Conservation (phyloP, 2,329 filamentous ascomycete genomes). For the Fusarium piperis region DNA sequence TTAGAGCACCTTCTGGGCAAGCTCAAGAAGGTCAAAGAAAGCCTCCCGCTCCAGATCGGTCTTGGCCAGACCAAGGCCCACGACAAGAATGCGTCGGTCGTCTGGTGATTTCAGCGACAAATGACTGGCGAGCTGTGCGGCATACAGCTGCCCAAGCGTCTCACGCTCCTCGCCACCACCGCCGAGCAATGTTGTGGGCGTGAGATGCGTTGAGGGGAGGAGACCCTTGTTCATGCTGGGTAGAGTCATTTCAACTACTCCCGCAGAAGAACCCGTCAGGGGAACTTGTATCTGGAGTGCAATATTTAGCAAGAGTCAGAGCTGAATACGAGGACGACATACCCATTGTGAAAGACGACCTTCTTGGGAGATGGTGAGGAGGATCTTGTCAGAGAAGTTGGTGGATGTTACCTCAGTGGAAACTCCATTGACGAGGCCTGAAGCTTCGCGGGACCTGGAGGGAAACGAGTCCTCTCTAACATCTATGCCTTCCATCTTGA, state of each 20-base stretch:
- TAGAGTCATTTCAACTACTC: slow-evolving; percentile 68
- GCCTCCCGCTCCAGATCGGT: slow-evolving; percentile 62
- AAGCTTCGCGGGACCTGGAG: slow-evolving; percentile 67
- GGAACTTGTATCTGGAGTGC: slow-evolving; percentile 76
- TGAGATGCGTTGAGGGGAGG: slow-evolving; percentile 83
- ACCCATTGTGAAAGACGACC: slow-evolving; percentile 94
- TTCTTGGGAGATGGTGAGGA: slow-evolving; percentile 88
- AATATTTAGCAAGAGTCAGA: background rate
- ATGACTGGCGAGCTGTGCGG: slow-evolving; percentile 86
- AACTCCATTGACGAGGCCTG: slow-evolving; percentile 72
- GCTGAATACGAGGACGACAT: background rate
- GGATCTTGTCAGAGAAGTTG: slow-evolving; percentile 87
- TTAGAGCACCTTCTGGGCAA: slow-evolving; percentile 65
- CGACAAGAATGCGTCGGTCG: slow-evolving; percentile 67
- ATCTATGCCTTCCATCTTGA: slow-evolving; percentile 52
- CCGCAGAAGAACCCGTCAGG: slow-evolving; percentile 73
- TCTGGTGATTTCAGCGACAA: slow-evolving; percentile 77
- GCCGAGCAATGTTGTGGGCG: slow-evolving; percentile 86
- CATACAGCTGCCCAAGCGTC: slow-evolving; percentile 86
- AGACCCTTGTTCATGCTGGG: slow-evolving; percentile 56
- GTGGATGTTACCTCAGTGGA: slow-evolving; percentile 77
- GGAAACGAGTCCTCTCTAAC: slow-evolving; percentile 71
- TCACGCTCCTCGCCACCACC: slow-evolving; percentile 83
- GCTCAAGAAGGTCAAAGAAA: slow-evolving; percentile 73
- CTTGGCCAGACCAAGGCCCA: slow-evolving; percentile 68